These are phyloP conservation scores for Leccinum olivaceopallidum DNA, from an alignment of 768 basidiomycete genomes.

Conservation along the genomic window DNA sequence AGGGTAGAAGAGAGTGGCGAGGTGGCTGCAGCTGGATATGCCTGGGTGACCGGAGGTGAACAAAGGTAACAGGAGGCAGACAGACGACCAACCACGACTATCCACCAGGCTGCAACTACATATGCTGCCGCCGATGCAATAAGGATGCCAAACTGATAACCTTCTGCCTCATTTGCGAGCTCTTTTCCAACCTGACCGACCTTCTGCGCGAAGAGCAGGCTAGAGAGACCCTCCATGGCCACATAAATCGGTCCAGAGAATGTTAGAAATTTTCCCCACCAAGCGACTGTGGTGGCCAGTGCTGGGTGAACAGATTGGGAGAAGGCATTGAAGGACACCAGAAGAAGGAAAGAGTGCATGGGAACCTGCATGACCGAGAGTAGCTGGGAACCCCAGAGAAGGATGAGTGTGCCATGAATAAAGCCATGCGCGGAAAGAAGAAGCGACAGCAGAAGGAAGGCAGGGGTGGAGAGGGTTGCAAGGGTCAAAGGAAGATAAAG, in stretches of 20 bases:
- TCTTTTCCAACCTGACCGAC: slow-evolving; percentile 76
- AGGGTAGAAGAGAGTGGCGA: slow-evolving; percentile 88
- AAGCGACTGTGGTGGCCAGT: slow-evolving; percentile 55
- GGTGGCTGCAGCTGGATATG: slow-evolving; percentile 79
- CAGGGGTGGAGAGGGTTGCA: slow-evolving; percentile 75
- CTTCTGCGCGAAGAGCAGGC: slow-evolving; percentile 78
- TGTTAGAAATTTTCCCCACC: slow-evolving; percentile 74
- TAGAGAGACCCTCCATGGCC: slow-evolving; percentile 81
- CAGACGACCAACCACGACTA: slow-evolving; percentile 61
- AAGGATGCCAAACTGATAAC: slow-evolving; percentile 74
- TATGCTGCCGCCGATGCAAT: slow-evolving; percentile 78
- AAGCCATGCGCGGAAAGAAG: slow-evolving; percentile 74
- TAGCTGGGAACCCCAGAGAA: slow-evolving; percentile 68
- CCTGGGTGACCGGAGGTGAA: slow-evolving; percentile 40
- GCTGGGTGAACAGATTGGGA: slow-evolving; percentile 61
- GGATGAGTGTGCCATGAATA: slow-evolving; percentile 77
- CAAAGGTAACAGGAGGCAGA: background rate
- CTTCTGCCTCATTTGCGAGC: slow-evolving; percentile 70
- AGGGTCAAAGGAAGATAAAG: slow-evolving; percentile 84
- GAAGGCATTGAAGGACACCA: slow-evolving; percentile 86
- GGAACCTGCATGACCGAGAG: slow-evolving; percentile 82
- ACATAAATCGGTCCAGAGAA: slow-evolving; percentile 79
- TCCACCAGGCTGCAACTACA: slow-evolving; percentile 85
- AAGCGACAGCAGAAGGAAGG: slow-evolving; percentile 80
- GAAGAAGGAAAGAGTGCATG: slow-evolving; percentile 83